A percentile compares a stretch with the other conserved stretches of the same genome.
These are phyloP conservation scores for Lanmaoa pseudosensibilis DNA, from an alignment of 768 basidiomycete genomes.

Conservation along the genomic window DNA sequence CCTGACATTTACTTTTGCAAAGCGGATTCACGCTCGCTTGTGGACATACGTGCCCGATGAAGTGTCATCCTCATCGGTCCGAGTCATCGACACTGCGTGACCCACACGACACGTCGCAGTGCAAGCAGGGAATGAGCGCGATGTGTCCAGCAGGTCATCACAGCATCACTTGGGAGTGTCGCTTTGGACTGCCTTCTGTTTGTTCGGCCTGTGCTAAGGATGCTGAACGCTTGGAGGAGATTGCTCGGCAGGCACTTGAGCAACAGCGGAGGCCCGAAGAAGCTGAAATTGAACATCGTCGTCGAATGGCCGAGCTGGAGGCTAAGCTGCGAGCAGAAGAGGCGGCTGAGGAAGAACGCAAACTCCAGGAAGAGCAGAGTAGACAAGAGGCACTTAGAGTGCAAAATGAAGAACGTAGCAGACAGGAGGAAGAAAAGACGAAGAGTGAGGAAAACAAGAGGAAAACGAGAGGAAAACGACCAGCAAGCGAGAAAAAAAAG, in stretches of 20 bases:
- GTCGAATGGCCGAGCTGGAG: conserved; percentile 43
- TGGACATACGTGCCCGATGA: conserved; percentile 54
- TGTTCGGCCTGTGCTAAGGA: conserved; percentile 49
- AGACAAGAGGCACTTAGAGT: conserved; percentile 36
- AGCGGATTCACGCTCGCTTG: conserved; percentile 6
- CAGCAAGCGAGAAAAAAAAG: no score
- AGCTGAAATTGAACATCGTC: conserved; percentile 42
- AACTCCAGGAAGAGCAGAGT: conserved; percentile 26
- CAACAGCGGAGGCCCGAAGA: conserved; percentile 43
- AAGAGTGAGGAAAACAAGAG: background rate
- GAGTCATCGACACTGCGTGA: background rate
- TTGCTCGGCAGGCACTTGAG: conserved; percentile 37
- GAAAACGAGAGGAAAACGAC: no score
- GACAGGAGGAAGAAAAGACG: background rate
- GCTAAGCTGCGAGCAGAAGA: conserved; percentile 27
- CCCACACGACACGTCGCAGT: conserved; percentile 34
- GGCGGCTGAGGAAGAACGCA: conserved; percentile 11
- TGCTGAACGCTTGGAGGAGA: conserved; percentile 37
- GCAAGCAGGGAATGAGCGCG: conserved; percentile 35
- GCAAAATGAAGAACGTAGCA: background rate
- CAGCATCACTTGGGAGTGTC: conserved; percentile 40
- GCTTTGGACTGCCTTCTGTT: conserved; percentile 33
- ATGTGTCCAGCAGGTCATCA: conserved; percentile 49
- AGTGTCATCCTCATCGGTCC: conserved; percentile 10
- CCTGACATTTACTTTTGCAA: background rate